Percentiles rank a stretch among this genome's conserved stretches.
phyloP scores from a whole-genome alignment of 768 basidiomycete genomes.

The Imleria badia region DNA sequence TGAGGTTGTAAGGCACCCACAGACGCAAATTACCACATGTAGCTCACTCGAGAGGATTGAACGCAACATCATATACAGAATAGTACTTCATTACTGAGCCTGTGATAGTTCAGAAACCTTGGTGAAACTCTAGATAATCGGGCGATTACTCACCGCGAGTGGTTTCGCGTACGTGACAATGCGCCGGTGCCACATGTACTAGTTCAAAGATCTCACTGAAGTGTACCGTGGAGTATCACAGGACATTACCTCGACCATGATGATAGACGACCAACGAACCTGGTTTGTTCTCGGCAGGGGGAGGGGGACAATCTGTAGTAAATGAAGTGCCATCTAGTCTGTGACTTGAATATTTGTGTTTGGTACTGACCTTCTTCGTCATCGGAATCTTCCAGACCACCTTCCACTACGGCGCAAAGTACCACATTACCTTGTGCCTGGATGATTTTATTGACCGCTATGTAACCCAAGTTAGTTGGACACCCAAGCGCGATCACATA shows the following conservation, averaged over 20 bases:
- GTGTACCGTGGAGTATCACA: neutral
- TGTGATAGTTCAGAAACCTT: neutral
- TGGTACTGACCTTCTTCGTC: constrained; percentile 21
- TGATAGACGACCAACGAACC: constrained; percentile 48
- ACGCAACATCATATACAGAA: constrained; percentile 54
- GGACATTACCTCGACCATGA: constrained; percentile 26
- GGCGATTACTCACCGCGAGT: constrained; percentile 15
- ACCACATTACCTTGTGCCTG: constrained; percentile 44
- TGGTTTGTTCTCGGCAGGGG: constrained; percentile 45
- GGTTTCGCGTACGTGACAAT: constrained; percentile 19
- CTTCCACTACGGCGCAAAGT: constrained; percentile 46
- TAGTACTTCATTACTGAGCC: constrained; percentile 44
- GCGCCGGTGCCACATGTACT: constrained; percentile 22
- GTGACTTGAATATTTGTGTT: constrained; percentile 16
- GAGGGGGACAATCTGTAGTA: constrained; percentile 22
- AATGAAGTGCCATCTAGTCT: neutral
- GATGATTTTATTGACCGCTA: constrained; percentile 53
- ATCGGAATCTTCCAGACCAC: constrained; percentile 41
- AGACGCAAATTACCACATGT: neutral
- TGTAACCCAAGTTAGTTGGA: constrained; percentile 6
- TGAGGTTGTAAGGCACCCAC: constrained; percentile 4
- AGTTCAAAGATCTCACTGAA: constrained; percentile 1
- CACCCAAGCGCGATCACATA: neutral
- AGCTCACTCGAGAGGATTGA: constrained; percentile 49
- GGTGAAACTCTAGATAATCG: neutral